Percentiles rank a stretch among this genome's conserved stretches.
Conservation (phyloP, 2,329 filamentous ascomycete species). For the Tolypocladium paradoxum region DNA sequence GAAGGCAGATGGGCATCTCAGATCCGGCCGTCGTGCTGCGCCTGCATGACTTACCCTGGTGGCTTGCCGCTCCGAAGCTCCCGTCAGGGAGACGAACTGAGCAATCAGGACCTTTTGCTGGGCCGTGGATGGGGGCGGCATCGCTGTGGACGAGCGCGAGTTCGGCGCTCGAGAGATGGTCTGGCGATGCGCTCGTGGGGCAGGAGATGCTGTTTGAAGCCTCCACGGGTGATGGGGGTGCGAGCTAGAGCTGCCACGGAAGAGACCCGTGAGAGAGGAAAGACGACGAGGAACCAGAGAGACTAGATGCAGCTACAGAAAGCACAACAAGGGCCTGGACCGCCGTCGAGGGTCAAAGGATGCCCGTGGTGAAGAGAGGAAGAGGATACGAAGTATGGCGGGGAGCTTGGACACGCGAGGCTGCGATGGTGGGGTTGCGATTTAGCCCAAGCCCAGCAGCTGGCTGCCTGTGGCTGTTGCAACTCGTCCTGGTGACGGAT, state of each 20-base stretch:
- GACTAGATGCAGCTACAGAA: background rate
- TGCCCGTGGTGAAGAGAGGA: background rate
- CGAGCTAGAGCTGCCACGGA: background rate
- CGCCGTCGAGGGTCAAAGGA: background rate
- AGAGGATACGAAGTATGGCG: background rate
- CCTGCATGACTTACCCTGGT: slow-evolving; percentile 27
- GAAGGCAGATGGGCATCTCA: background rate
- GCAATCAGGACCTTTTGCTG: slow-evolving; percentile 29
- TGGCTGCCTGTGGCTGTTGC: background rate
- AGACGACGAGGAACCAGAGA: background rate
- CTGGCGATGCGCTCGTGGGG: background rate
- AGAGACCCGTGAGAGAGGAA: background rate
- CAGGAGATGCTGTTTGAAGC: background rate
- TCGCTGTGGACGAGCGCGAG: slow-evolving; percentile 11
- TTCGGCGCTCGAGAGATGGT: slow-evolving; percentile 3
- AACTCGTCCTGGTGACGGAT: background rate
- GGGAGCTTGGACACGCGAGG: slow-evolving; percentile 3
- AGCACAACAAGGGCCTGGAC: background rate
- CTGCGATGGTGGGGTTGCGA: slow-evolving; percentile 9
- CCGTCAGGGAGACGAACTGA: slow-evolving; percentile 33
- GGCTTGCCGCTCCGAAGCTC: slow-evolving; percentile 31
- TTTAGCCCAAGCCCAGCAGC: background rate
- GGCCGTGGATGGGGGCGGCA: slow-evolving; percentile 25
- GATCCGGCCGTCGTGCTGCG: background rate
- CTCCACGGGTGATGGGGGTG: background rate